Percentiles rank a stretch among this genome's conserved stretches.
These are phyloP conservation scores for Polyrhizophydium stewartii DNA, from an alignment of 371 early-diverging fungal species.

Conservation along the genomic window DNA sequence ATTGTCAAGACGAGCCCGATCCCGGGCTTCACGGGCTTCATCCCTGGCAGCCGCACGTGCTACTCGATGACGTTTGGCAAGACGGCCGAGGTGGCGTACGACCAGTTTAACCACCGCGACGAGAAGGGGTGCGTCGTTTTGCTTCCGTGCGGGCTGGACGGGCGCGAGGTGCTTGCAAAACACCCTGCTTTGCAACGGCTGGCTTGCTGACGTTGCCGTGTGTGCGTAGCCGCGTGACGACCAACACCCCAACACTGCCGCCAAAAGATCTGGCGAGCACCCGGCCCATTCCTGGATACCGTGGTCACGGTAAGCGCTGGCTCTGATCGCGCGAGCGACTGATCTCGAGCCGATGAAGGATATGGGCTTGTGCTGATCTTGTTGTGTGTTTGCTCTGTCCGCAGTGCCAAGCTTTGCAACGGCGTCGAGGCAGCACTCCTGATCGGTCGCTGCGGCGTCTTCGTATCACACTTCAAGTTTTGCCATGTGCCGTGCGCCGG, in stretches of 20 bases:
- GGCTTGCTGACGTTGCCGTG: background rate
- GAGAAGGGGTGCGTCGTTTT: slow-evolving; percentile 14
- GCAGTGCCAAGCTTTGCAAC: too few species aligned
- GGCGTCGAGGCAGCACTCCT: too few species aligned
- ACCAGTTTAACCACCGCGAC: slow-evolving; percentile 40
- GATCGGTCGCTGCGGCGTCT: too few species aligned
- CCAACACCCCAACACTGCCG: slow-evolving; percentile 16
- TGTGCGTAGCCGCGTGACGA: background rate
- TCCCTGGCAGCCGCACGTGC: slow-evolving; percentile 35
- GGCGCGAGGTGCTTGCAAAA: slow-evolving; percentile 4
- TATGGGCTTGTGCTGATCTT: too few species aligned
- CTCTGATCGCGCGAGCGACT: background rate
- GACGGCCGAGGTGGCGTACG: slow-evolving; percentile 38
- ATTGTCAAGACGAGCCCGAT: slow-evolving; percentile 19
- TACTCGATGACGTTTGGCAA: slow-evolving; percentile 43
- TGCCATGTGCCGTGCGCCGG: too few species aligned
- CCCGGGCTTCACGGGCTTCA: slow-evolving; percentile 47
- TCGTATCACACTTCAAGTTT: too few species aligned
- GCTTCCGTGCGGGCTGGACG: background rate
- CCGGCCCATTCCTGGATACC: slow-evolving; percentile 43
- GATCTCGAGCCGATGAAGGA: too few species aligned
- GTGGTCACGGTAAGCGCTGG: slow-evolving; percentile 30
- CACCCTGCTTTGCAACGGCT: background rate
- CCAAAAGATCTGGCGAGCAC: slow-evolving; percentile 28
- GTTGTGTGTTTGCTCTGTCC: too few species aligned